Evolutionary conservation across 2,329 filamentous ascomycete genomes (phyloP), one percentile per base, ranked within the genome.

Genomic region (Coniochaeta ligniaria): DNA sequence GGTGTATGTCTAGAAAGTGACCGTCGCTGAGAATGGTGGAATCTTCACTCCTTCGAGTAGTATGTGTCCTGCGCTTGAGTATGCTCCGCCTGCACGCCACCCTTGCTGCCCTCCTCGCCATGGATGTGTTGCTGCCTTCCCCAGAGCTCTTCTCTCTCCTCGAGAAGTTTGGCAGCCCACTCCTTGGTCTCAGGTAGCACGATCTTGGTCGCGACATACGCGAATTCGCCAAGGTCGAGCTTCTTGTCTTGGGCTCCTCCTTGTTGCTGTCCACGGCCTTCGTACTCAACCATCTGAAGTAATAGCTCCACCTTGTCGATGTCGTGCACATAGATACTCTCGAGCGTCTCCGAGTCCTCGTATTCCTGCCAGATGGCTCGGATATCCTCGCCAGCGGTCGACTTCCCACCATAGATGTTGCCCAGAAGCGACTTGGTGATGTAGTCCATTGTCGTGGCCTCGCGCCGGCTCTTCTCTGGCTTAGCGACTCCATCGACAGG

Each of bases 251-350:
- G 24, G 17, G 12, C 24, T 31, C 43, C 6, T 22, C 47, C 47
- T 52, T 52, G 47, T 22, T 31, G 24, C 47, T 24, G 47, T 57
- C 85, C 80, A 14, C 81, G 77, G 68, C 89, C 88, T 83, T 99
- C 95, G 71, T 99, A 99, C 75, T 99, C 95, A 33, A 96, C 79
- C 90, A 97, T 97, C 78, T 99, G 95, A 70, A 96, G 78, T 63
- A 99, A 76, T 65, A 99, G 79, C 78, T 99, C 95, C 74, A 99
- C 87, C 86, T 98, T 98, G 76, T 99, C 95, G 62, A 99, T 85
- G 73, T 99, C 95, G 73, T 99, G 95, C 50, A 99, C 95, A 65
- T 94, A 98, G 63, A 87, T 81, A 66, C 89, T 91, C 72, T 99
- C 94, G 16, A 88, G 77, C 9, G 95, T 98, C 76, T 88, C 70